A percentile compares a stretch with the other conserved stretches of the same genome.
Evolutionary conservation across 176 grass and related monocot species (phyloP).

Genomic region (Poa pratensis): DNA sequence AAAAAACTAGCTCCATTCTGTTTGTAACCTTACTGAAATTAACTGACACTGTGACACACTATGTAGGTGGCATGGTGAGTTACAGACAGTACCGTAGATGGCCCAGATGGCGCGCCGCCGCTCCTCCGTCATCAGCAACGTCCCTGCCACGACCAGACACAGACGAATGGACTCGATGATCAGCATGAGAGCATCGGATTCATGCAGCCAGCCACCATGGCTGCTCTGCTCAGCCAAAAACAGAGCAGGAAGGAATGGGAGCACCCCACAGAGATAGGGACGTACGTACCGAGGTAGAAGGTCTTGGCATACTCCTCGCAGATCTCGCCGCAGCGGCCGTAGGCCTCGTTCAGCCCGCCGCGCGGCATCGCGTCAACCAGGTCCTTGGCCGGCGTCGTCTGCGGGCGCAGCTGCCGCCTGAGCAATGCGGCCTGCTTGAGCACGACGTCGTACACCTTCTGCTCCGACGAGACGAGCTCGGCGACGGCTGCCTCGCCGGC

Average conservation of each 20-base stretch:
- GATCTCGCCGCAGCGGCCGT: slow-evolving; percentile 72
- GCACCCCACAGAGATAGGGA: too few species aligned
- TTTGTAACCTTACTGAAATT: too few species aligned
- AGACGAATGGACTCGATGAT: neutral
- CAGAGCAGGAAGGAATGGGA: neutral
- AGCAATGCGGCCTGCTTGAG: slow-evolving; percentile 86
- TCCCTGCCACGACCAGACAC: slow-evolving; percentile 53
- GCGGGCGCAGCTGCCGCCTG: slow-evolving; percentile 46
- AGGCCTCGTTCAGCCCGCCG: slow-evolving; percentile 76
- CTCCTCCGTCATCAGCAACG: slow-evolving; percentile 92
- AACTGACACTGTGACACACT: neutral
- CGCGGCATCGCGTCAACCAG: slow-evolving; percentile 34
- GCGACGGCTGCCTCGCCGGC: slow-evolving; percentile 55
- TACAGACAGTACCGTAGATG: slow-evolving; percentile 72
- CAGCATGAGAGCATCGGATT: neutral
- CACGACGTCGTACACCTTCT: slow-evolving; percentile 92
- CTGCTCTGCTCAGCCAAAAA: neutral
- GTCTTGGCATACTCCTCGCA: slow-evolving; percentile 97
- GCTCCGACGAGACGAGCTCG: slow-evolving; percentile 62
- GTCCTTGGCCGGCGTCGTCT: neutral
- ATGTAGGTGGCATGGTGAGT: too few species aligned
- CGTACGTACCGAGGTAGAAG: slow-evolving; percentile 76
- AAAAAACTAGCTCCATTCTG: too few species aligned
- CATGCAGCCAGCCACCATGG: neutral
- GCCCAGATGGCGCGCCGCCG: slow-evolving; percentile 94